These are phyloP conservation scores for Exophiala sideris DNA, from an alignment of 2,329 filamentous ascomycete species.

Conservation along the genomic window DNA sequence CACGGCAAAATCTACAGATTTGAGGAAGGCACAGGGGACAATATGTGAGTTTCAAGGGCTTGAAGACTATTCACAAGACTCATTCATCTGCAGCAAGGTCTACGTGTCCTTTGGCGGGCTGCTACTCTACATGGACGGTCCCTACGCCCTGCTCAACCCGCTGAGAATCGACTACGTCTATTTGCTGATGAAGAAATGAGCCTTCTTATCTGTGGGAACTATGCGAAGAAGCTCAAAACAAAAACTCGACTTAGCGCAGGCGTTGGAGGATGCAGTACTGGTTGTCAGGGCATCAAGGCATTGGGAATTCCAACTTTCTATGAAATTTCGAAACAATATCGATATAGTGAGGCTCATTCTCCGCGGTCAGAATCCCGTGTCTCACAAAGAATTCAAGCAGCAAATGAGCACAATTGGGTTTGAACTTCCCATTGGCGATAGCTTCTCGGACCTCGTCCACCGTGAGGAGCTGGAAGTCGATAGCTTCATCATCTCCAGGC, in stretches of 20 bases:
- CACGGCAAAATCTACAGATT: constrained; percentile 53
- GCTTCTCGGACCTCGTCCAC: constrained; percentile 72
- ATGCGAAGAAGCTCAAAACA: not conserved
- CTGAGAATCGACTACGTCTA: constrained; percentile 92
- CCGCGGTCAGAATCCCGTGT: constrained; percentile 72
- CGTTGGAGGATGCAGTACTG: constrained; percentile 11
- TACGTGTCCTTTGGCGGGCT: constrained; percentile 93
- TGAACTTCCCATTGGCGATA: constrained; percentile 72
- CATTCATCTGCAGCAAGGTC: constrained; percentile 65
- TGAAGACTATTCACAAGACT: constrained; percentile 24
- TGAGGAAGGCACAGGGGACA: constrained; percentile 65
- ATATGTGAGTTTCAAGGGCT: constrained; percentile 64
- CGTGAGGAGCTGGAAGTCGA: constrained; percentile 73
- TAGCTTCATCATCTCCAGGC: constrained; percentile 86
- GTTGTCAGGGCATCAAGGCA: constrained; percentile 40
- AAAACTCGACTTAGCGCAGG: constrained; percentile 22
- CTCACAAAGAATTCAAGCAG: constrained; percentile 87
- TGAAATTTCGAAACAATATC: constrained; percentile 75
- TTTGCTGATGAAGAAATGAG: constrained; percentile 86
- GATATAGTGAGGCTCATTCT: constrained; percentile 74
- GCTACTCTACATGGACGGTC: constrained; percentile 84
- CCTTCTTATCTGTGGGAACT: not conserved
- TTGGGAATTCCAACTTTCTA: constrained; percentile 76
- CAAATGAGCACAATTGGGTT: constrained; percentile 85
- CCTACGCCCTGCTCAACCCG: constrained; percentile 91